Percentiles rank a stretch among this genome's conserved stretches.
phyloP scores from a whole-genome alignment of 2,329 filamentous ascomycete species.

The Lecanosticta acicola region DNA sequence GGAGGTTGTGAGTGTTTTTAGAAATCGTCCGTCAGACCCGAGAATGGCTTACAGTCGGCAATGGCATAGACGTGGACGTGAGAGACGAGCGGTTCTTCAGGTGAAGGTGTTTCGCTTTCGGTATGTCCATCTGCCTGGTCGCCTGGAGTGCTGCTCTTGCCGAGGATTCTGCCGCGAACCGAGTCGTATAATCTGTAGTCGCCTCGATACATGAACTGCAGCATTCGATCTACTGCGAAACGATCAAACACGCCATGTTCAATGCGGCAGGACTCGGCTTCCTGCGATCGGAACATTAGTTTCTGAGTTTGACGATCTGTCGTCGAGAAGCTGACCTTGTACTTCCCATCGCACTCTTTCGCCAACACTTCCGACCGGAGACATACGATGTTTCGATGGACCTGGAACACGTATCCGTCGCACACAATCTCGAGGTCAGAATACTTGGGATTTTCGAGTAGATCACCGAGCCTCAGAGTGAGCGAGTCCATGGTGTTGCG shows the following conservation, averaged over 20 bases:
- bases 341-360: conserved; percentile 4
- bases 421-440: conserved; percentile 11
- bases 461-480: background rate
- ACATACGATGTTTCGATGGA: conserved; percentile 11
- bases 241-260: conserved; percentile 7
- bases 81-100: background rate
- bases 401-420: conserved; percentile 6
- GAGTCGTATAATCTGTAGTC: background rate
- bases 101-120: background rate
- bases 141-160: background rate
- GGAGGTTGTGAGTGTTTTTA: background rate
- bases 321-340: background rate
- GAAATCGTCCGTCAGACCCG: background rate
- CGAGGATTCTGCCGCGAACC: background rate
- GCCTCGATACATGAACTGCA: conserved; percentile 7
- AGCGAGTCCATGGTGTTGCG: background rate
- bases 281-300: background rate
- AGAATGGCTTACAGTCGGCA: background rate
- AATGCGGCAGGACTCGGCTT: background rate
- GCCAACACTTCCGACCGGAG: conserved; percentile 1
- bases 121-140: background rate
- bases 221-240: conserved; percentile 6
- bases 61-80: background rate
- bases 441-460: conserved; percentile 1
- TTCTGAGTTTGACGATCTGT: background rate